These are phyloP conservation scores for apple (Malus domestica) DNA, from an alignment of 306 rosid genomes.

Conservation along the genomic window DNA sequence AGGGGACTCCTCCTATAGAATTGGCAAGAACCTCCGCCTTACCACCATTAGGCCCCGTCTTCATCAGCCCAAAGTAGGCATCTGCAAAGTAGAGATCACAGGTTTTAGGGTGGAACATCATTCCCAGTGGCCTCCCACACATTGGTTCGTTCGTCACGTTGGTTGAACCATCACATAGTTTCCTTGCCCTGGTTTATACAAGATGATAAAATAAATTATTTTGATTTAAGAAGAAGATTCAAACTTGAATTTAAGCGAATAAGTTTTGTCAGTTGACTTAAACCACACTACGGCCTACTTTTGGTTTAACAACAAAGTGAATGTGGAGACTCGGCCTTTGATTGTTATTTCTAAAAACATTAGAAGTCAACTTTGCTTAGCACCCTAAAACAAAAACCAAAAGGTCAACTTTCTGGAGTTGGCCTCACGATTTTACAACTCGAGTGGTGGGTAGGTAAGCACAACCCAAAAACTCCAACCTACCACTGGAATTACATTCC, in stretches of 20 bases:
- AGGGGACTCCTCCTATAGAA: slow-evolving; percentile 38
- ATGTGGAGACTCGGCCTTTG: not conserved
- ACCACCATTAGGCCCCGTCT: slow-evolving; percentile 34
- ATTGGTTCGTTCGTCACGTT: slow-evolving; percentile 18
- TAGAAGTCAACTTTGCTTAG: not conserved
- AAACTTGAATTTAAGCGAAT: not conserved
- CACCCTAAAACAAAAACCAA: not conserved
- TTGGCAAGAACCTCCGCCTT: slow-evolving; percentile 27
- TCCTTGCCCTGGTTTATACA: slow-evolving; percentile 22
- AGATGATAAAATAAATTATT: too few species aligned
- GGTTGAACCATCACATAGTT: slow-evolving; percentile 35
- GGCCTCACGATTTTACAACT: not conserved
- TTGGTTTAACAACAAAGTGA: too few species aligned
- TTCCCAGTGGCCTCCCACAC: slow-evolving; percentile 62
- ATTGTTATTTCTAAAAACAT: too few species aligned
- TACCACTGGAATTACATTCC: not conserved
- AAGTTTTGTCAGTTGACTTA: not conserved
- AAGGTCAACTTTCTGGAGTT: not conserved
- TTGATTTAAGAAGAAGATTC: not conserved
- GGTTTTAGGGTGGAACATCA: slow-evolving; percentile 20
- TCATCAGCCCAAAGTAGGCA: slow-evolving; percentile 50
- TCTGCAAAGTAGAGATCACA: slow-evolving; percentile 40
- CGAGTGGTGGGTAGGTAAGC: not conserved
- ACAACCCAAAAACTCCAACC: not conserved
- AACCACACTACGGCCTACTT: not conserved